These are phyloP conservation scores for Achlya hypogyna DNA, from an alignment of 352 stramenopile species.

Conservation along the genomic window DNA sequence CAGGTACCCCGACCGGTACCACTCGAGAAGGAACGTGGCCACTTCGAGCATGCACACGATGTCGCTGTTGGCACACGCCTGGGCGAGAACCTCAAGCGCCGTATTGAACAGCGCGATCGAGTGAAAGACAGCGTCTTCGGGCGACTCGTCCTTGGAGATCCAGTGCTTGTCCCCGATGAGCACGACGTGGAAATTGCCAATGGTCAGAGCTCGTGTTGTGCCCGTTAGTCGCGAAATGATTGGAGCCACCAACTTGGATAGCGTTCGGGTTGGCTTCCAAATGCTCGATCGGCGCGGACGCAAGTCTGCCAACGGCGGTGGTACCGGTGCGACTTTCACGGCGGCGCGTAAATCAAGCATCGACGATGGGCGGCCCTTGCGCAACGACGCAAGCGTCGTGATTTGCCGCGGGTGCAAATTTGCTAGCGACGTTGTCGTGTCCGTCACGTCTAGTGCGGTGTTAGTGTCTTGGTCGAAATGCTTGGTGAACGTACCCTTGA, in stretches of 20 bases:
- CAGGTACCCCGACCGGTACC: conserved; percentile 10
- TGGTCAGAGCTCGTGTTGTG: background rate
- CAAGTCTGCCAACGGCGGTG: background rate
- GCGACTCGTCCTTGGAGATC: conserved; percentile 12
- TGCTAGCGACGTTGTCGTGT: background rate
- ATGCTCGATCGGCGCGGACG: background rate
- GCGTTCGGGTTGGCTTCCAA: background rate
- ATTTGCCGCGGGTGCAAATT: background rate
- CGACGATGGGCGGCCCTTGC: background rate
- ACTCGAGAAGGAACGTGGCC: conserved; percentile 1
- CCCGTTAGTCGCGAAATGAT: background rate
- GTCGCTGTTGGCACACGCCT: background rate
- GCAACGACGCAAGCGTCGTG: background rate
- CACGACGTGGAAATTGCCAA: background rate
- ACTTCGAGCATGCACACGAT: background rate
- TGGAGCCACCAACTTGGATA: background rate
- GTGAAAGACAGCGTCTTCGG: conserved; percentile 1
- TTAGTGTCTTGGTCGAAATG: background rate
- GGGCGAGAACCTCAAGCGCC: background rate
- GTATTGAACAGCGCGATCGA: background rate
- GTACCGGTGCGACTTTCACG: no score
- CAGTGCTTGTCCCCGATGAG: conserved; percentile 14
- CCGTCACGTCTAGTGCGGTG: background rate
- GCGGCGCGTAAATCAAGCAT: background rate
- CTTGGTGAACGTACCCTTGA: background rate